Conservation (phyloP, 1,139 yeast species). For the Hyphopichia pseudoburtonii region DNA sequence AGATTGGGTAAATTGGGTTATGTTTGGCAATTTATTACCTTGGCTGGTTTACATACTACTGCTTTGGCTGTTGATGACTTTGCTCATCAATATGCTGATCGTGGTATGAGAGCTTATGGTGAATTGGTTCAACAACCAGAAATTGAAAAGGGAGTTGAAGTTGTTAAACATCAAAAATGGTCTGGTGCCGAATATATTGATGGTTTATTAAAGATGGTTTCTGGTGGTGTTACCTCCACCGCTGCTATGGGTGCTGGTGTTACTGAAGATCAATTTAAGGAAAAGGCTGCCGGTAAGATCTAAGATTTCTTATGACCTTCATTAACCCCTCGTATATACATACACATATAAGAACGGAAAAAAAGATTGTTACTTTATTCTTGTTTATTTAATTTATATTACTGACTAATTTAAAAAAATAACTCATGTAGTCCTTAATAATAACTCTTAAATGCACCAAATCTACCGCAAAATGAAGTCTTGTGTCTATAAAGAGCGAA, state of each 20-base stretch:
- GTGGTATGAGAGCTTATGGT: conserved; percentile 97
- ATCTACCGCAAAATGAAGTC: no score
- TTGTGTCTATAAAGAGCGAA: no score
- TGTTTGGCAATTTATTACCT: conserved; percentile 97
- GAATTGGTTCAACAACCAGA: conserved; percentile 83
- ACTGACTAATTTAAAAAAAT: no score
- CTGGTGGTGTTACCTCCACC: conserved; percentile 94
- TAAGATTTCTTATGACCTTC: conserved; percentile 6
- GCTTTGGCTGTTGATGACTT: conserved; percentile 90
- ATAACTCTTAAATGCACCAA: no score
- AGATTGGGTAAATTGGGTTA: conserved; percentile 89
- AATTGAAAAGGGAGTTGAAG: conserved; percentile 88
- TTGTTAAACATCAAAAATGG: conserved; percentile 98
- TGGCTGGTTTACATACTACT: conserved; percentile 96
- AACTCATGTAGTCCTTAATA: no score
- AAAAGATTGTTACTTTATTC: no score
- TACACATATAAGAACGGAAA: no score
- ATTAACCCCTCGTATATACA: no score
- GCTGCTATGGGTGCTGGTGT: conserved; percentile 99
- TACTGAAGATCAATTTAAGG: conserved; percentile 92
- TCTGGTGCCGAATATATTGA: conserved; percentile 98
- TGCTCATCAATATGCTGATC: conserved; percentile 71
- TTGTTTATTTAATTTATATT: no score
- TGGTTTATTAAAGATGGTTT: conserved; percentile 81
- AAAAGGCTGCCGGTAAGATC: conserved; percentile 19